Evolutionary conservation across 2,329 filamentous ascomycete species (phyloP).

Genomic region (Scedosporium boydii): DNA sequence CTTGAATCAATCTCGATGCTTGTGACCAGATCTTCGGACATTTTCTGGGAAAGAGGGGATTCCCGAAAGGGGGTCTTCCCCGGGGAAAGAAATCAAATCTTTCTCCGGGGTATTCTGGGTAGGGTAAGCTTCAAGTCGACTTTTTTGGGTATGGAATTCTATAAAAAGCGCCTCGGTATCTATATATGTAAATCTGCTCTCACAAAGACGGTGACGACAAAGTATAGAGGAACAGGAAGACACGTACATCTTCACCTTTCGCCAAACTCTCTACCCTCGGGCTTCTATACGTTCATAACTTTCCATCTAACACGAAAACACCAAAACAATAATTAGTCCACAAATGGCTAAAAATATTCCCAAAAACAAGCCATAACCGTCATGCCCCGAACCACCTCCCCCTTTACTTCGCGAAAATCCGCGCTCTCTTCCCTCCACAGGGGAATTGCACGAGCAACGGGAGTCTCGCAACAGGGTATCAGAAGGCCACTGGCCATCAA

Average conservation of each 20-base stretch:
- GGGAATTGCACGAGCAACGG: too few species aligned
- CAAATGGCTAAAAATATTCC: background rate
- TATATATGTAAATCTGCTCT: background rate
- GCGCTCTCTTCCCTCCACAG: background rate
- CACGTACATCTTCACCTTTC: background rate
- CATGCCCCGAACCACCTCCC: background rate
- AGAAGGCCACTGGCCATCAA: background rate
- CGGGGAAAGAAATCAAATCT: too few species aligned
- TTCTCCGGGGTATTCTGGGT: too few species aligned
- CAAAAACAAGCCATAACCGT: background rate
- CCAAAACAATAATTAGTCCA: background rate
- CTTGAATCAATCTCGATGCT: too few species aligned
- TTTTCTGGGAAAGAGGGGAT: too few species aligned
- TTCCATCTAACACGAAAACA: background rate
- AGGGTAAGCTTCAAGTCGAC: too few species aligned
- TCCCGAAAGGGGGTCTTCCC: too few species aligned
- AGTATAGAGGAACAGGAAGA: background rate
- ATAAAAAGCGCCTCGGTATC: background rate
- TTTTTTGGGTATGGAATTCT: too few species aligned
- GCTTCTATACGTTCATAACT: background rate
- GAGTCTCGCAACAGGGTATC: background rate
- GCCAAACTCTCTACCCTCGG: background rate
- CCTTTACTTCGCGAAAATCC: background rate
- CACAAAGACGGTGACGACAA: background rate
- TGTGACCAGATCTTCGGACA: too few species aligned